Base-by-base conservation (phyloP, 2,329 filamentous ascomycete species). In the Fusarium sp. region DNA sequence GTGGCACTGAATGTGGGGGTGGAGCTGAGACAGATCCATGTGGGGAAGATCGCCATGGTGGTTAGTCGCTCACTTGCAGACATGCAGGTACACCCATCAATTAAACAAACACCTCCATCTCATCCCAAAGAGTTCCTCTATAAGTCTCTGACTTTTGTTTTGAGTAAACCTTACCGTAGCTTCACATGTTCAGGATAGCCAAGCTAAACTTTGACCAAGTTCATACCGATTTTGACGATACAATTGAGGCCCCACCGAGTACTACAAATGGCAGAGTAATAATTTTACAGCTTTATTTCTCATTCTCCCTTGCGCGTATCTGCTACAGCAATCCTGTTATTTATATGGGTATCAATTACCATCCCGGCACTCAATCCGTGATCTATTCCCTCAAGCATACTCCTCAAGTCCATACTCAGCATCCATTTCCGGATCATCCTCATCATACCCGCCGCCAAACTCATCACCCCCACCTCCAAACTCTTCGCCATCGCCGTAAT, bases 351-450 rank as follows among this genome's bases (percentile, higher is more conserved):
- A 71, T 71, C 69, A 70, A 66, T 59, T 37, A 30, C 60, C 33
- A 57, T 56, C 20, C 30, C 41, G 59, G 33, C 40, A 54, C 20
- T 40, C 46, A 37, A 17, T 26, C 33, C 20, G 7, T 30, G 8
- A 23, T 7, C 18, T 40, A 30, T 6, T 17, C 35, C 17, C 30
- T 52, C 44, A 71, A 20, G 74, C 74, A 65, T 73, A 76, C 58
- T 76, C 74, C 23, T 81, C 76, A 32, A 81, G 58, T 6, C 80
- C 80, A 42, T 81, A 82, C 61, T 78, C 78, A 2, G 76, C 79
- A 64, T 82, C 81, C 78, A 82, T 79, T 6, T 80, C 79, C 7
- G 78, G 78, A 64, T 82, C 81, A 40, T 81, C 80, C 27, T 82
- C 80, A 17, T 81, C 80, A n/a, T 78, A 81, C 5, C 74, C 79